Evolutionary conservation across 805 yeast species (phyloP).

Genomic region (Candida saitoana): DNA sequence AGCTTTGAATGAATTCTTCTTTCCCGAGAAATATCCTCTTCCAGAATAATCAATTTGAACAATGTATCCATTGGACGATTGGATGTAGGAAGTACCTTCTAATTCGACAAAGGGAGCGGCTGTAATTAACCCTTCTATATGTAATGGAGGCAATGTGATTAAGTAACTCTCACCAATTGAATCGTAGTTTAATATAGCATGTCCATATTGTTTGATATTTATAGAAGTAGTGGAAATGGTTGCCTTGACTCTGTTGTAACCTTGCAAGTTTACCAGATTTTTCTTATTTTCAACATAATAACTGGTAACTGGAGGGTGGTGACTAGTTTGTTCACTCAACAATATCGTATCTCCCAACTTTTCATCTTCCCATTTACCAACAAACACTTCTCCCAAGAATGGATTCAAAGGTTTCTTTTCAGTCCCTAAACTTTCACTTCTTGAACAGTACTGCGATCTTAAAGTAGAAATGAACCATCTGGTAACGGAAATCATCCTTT

Average conservation of each 20-base stretch:
- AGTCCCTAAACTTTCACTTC: constrained; percentile 88
- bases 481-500: constrained; percentile 76
- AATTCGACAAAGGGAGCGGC: constrained; percentile 94
- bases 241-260: constrained; percentile 87
- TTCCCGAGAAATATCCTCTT: constrained; percentile 92
- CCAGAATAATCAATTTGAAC: constrained; percentile 80
- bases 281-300: constrained; percentile 75
- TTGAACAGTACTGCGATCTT: constrained; percentile 88
- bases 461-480: constrained; percentile 90
- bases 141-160: constrained; percentile 89
- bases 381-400: constrained; percentile 89
- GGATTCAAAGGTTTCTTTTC: constrained; percentile 98
- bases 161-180: constrained; percentile 64
- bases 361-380: constrained; percentile 76
- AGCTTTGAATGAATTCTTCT: constrained; percentile 89
- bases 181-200: constrained; percentile 68
- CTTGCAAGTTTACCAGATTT: constrained; percentile 68
- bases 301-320: constrained; percentile 98
- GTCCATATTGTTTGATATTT: constrained; percentile 89
- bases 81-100: constrained; percentile 83
- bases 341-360: constrained; percentile 73
- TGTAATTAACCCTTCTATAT: constrained; percentile 86
- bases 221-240: constrained; percentile 75
- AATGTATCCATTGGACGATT: constrained; percentile 72
- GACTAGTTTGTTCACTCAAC: constrained; percentile 89